Base-by-base conservation (phyloP, 805 yeast species). In the Henningerozyma blattae region DNA sequence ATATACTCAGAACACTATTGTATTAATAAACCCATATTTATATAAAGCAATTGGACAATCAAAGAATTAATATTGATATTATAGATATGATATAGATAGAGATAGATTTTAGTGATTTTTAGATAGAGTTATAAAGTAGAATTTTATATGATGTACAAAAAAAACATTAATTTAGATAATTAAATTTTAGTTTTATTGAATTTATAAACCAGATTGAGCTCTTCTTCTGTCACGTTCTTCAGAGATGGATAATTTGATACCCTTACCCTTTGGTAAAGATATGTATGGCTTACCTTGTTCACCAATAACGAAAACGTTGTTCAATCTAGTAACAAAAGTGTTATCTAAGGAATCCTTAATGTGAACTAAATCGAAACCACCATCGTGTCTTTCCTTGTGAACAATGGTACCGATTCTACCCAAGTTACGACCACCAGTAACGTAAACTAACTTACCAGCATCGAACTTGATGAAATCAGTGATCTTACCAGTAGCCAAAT, bases 171-270 rank as follows among this genome's bases (percentile, higher is more conserved):
- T n/a, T n/a, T n/a, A n/a, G n/a, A n/a, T n/a, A n/a, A n/a, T n/a
- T n/a, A n/a, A n/a, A n/a, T n/a, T n/a, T n/a, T n/a, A n/a, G n/a
- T n/a, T n/a, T n/a, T n/a, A n/a, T n/a, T n/a, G n/a, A 34, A 45
- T 38, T 66, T 65, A 65, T 59, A 69, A 65, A 64, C 72, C 74
- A 54, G 64, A 67, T 64, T 74, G 81, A 61, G 89, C 86, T 72
- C 95, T 82, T 72, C 94, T 87, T 77, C 87, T 77, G 83, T 86
- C 95, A 72, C 95, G 85, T 78, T 86, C 95, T 74, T 86, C 95
- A 62, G 95, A 73, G 64, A 86, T 86, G 59, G 89, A 65, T 64
- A 86, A 77, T 77, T 86, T 86, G 69, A 86, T 81, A 81, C 96
- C 96, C 79, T 86, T 86, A 73, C 95, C 96, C 89, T 85, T 86